phyloP scores from a whole-genome alignment of 2,329 filamentous ascomycete genomes.

The Cordyceps farinosa region DNA sequence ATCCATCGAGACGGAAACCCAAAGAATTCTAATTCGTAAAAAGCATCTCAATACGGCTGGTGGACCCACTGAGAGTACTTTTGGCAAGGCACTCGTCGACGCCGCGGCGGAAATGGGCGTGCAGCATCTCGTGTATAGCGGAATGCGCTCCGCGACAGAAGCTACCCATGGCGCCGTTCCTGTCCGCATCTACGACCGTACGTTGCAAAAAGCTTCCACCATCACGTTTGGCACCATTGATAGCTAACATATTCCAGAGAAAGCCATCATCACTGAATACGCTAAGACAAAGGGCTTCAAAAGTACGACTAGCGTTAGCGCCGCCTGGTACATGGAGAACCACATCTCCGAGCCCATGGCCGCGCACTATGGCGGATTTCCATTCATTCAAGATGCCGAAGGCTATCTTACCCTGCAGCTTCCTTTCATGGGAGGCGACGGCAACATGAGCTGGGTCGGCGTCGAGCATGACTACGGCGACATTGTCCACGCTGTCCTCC shows the following conservation, averaged over 20 bases:
- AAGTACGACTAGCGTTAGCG: conserved; percentile 32
- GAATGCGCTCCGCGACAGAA: conserved; percentile 30
- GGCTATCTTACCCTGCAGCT: conserved; percentile 34
- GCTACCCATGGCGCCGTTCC: conserved; percentile 32
- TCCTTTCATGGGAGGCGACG: conserved; percentile 38
- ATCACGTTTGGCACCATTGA: neutral
- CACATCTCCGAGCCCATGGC: conserved; percentile 34
- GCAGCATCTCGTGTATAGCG: conserved; percentile 35
- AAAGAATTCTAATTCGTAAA: neutral
- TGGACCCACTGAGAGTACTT: conserved; percentile 32
- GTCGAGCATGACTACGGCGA: conserved; percentile 43
- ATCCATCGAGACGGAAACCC: neutral
- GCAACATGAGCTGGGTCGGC: conserved; percentile 36
- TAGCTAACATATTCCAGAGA: conserved; percentile 28
- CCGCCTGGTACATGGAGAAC: conserved; percentile 43
- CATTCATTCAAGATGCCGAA: conserved; percentile 32
- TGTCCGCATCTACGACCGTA: conserved; percentile 34
- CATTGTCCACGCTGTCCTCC: conserved; percentile 42
- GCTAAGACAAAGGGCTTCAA: conserved; percentile 34
- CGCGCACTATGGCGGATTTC: conserved; percentile 39
- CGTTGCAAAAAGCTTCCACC: conserved; percentile 2
- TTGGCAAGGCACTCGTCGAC: conserved; percentile 35
- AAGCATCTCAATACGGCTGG: conserved; percentile 26
- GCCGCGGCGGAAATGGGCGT: conserved; percentile 33
- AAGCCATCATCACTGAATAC: conserved; percentile 37